phyloP scores from a whole-genome alignment of 1,284 basidiomycete species.

The Laetiporus sulphureus region DNA sequence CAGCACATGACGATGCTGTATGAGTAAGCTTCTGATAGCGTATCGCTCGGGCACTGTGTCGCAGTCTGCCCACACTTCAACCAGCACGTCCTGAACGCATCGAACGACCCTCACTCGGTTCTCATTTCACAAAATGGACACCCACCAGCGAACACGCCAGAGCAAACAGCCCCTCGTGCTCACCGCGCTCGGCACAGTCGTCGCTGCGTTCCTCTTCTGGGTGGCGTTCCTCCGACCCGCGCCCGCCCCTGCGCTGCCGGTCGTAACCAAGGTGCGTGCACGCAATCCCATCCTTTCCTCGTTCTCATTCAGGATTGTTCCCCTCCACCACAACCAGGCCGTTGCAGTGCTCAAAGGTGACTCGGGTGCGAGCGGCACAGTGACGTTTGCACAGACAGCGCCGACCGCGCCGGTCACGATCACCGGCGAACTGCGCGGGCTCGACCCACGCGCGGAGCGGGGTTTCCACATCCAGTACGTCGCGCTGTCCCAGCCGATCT shows the following conservation, averaged over 20 bases:
- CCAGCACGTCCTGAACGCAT: too few species aligned
- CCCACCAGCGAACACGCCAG: conserved; percentile 2
- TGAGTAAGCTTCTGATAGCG: background rate
- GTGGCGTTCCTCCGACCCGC: conserved; percentile 15
- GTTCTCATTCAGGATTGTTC: background rate
- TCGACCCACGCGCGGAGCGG: conserved; percentile 51
- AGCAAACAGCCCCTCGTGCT: conserved; percentile 10
- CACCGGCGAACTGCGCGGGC: conserved; percentile 53
- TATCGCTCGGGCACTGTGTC: background rate
- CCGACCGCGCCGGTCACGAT: conserved; percentile 52
- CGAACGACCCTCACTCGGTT: background rate
- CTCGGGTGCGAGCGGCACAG: conserved; percentile 49
- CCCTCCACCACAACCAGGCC: conserved; percentile 36
- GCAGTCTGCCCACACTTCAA: background rate
- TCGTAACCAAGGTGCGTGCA: conserved; percentile 16
- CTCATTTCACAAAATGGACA: conserved; percentile 6
- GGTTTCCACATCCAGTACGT: conserved; percentile 80
- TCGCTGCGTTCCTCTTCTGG: conserved; percentile 15
- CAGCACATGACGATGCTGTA: background rate
- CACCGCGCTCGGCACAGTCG: conserved; percentile 13
- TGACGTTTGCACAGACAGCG: conserved; percentile 57
- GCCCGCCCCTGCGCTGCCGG: conserved; percentile 6
- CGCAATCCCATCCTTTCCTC: background rate
- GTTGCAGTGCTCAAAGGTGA: conserved; percentile 62
- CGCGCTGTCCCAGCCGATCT: conserved; percentile 1